Evolutionary conservation across 768 basidiomycete genomes (phyloP).

Genomic region (Tephrocybe rancida): DNA sequence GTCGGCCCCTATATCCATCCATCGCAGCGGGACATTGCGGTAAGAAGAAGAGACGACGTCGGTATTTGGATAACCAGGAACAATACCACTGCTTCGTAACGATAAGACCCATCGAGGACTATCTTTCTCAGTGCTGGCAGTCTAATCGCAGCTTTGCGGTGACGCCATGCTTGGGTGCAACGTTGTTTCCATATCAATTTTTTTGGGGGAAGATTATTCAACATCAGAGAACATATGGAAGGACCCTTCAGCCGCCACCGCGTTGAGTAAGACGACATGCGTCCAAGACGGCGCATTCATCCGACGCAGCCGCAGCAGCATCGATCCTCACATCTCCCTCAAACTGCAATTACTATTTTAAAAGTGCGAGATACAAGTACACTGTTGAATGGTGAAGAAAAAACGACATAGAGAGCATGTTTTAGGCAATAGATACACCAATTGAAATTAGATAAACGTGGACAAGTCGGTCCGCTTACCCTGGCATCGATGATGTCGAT

Average conservation of each 20-base stretch:
- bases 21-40: too few relatives aligned
- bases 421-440: neutral
- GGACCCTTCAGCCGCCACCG: neutral
- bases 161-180: neutral
- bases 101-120: neutral
- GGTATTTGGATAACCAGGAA: too few relatives aligned
- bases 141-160: neutral
- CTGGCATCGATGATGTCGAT: neutral
- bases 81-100: too few relatives aligned
- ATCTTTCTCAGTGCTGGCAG: too few relatives aligned
- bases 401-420: neutral
- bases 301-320: too few relatives aligned
- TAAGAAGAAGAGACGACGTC: too few relatives aligned
- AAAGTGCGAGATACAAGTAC: too few relatives aligned
- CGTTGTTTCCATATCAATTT: neutral
- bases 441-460: neutral
- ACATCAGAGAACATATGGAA: neutral
- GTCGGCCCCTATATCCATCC: too few relatives aligned
- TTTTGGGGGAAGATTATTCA: neutral
- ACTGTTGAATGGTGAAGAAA: neutral
- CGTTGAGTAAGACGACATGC: too few relatives aligned
- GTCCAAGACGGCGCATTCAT: neutral
- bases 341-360: too few relatives aligned
- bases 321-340: too few relatives aligned
- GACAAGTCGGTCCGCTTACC: neutral